These are phyloP conservation scores for Syzygium aqueum DNA, from an alignment of 345 rosid genomes.

Conservation along the genomic window DNA sequence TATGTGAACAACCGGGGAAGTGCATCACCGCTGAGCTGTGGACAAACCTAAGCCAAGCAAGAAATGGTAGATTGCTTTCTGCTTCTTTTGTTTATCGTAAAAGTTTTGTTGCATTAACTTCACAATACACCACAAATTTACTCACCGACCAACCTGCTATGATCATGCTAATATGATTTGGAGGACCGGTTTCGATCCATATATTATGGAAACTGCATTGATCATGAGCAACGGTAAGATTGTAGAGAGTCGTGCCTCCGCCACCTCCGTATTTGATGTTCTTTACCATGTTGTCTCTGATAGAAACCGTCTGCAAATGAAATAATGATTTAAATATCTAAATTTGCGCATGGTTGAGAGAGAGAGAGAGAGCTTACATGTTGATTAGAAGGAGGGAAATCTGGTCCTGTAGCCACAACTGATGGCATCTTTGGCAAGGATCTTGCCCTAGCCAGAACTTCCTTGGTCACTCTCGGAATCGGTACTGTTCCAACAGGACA, in stretches of 20 bases:
- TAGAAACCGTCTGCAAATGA: neutral
- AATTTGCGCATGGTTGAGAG: neutral
- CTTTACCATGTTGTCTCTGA: neutral
- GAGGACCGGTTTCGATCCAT: neutral
- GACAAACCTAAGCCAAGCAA: neutral
- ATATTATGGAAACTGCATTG: neutral
- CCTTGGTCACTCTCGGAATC: no score
- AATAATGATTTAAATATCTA: no score
- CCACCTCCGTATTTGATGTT: no score
- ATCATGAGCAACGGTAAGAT: neutral
- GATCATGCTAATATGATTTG: neutral
- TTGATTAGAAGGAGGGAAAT: no score
- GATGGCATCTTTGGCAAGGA: neutral
- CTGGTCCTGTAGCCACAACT: neutral
- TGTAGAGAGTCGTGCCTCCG: no score
- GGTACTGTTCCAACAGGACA: no score
- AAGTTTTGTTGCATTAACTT: neutral
- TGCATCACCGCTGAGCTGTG: neutral
- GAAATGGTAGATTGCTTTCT: neutral
- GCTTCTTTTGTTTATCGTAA: neutral
- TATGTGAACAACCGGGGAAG: neutral
- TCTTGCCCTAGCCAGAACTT: neutral
- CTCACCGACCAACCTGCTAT: neutral
- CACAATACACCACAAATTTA: neutral
- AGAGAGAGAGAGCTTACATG: neutral